A percentile compares a stretch with the other conserved stretches of the same genome.
Conservation (phyloP, 2,329 filamentous ascomycete species). For the Fusarium incarnatum region DNA sequence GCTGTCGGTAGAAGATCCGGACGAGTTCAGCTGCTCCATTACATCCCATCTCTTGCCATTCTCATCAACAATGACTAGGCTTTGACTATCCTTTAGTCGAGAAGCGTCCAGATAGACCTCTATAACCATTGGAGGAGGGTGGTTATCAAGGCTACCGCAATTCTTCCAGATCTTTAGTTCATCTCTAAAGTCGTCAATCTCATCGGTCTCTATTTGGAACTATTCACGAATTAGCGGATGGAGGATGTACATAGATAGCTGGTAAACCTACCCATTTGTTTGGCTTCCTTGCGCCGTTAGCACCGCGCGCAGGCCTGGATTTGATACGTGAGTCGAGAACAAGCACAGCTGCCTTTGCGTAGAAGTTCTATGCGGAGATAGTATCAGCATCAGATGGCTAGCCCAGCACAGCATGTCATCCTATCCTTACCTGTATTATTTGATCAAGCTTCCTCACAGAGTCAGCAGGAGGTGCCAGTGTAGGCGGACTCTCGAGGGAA, state of each 20-base stretch:
- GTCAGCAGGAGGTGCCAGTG: conserved; percentile 69
- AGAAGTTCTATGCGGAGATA: conserved; percentile 79
- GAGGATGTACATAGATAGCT: background rate
- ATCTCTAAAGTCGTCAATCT: conserved; percentile 87
- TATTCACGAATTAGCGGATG: conserved; percentile 54
- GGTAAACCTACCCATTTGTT: conserved; percentile 83
- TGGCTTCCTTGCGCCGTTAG: conserved; percentile 65
- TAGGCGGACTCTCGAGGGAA: conserved; percentile 58
- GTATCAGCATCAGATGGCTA: conserved; percentile 21
- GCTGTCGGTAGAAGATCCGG: conserved; percentile 64
- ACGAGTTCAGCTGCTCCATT: conserved; percentile 79
- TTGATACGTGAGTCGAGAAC: conserved; percentile 84
- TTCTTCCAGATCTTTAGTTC: conserved; percentile 85
- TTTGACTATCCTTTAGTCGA: conserved; percentile 83
- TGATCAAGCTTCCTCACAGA: conserved; percentile 86
- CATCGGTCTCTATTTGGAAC: conserved; percentile 96
- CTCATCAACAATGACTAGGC: conserved; percentile 87
- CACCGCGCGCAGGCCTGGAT: conserved; percentile 64
- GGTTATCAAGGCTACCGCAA: conserved; percentile 80
- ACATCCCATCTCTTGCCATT: conserved; percentile 94
- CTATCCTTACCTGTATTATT: conserved; percentile 80
- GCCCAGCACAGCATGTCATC: background rate
- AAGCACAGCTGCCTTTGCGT: conserved; percentile 86
- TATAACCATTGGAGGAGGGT: conserved; percentile 85
- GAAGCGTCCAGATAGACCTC: conserved; percentile 90